Evolutionary conservation across 2,329 filamentous ascomycete genomes (phyloP).

Genomic region (Chalara sp.): DNA sequence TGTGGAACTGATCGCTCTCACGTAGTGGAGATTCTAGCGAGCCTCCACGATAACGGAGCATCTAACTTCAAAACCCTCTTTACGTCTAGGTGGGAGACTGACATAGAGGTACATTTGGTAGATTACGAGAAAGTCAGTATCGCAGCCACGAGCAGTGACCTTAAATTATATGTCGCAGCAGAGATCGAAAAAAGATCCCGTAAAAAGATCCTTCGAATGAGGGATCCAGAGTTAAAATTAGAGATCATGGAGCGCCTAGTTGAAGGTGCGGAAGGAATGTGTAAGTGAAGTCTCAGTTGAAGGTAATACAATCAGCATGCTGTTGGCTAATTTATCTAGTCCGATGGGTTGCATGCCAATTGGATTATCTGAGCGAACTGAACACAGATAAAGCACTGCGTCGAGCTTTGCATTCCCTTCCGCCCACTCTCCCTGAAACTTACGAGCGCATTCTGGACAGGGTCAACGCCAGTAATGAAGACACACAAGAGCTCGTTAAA

Average conservation of each 20-base stretch:
- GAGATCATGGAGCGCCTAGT: constrained; percentile 12
- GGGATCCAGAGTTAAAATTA: constrained; percentile 7
- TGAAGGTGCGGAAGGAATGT: constrained; percentile 19
- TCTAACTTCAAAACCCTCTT: constrained; percentile 10
- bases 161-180: constrained; percentile 6
- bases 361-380: constrained; percentile 24
- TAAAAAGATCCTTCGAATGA: constrained; percentile 3
- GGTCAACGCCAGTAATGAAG: constrained; percentile 13
- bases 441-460: constrained; percentile 23
- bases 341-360: constrained; percentile 26
- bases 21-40: constrained; percentile 5
- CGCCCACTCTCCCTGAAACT: constrained; percentile 16
- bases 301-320: neutral
- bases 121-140: constrained; percentile 3
- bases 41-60: constrained; percentile 1
- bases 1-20: constrained; percentile 7
- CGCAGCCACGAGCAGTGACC: constrained; percentile 9
- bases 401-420: constrained; percentile 18
- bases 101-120: constrained; percentile 5
- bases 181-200: constrained; percentile 9
- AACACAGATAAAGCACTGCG: constrained; percentile 17
- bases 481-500: constrained; percentile 13
- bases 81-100: constrained; percentile 8
- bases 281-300: neutral
- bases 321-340: constrained; percentile 14